phyloP scores from a whole-genome alignment of 139 green algal species.

The Chlorella sp. region DNA sequence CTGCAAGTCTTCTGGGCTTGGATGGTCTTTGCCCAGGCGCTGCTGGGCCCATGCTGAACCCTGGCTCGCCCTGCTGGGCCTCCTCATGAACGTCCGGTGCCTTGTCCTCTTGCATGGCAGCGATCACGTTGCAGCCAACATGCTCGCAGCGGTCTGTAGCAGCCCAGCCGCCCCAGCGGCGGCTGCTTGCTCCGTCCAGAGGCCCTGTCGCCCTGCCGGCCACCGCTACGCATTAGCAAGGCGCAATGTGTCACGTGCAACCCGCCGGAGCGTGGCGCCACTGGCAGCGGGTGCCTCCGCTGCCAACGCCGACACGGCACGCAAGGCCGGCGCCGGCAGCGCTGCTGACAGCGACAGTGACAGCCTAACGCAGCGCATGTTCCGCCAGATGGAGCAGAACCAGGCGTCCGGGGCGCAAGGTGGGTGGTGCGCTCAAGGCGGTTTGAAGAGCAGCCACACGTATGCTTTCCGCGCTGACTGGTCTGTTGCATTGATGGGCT shows the following conservation, averaged over 20 bases:
- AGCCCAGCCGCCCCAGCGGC: neutral
- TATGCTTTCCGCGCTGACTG: neutral
- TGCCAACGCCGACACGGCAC: neutral
- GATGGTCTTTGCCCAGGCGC: neutral
- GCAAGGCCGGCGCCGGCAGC: neutral
- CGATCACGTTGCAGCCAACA: too few relatives aligned
- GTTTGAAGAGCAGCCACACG: neutral
- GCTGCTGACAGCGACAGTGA: neutral
- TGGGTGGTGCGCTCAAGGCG: neutral
- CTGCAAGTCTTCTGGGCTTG: neutral
- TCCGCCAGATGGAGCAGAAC: conserved; percentile 28
- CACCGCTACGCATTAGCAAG: neutral
- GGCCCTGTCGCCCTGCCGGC: too few relatives aligned
- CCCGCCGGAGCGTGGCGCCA: neutral
- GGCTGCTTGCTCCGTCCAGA: too few relatives aligned
- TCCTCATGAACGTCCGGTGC: neutral
- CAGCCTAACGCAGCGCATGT: conserved; percentile 27
- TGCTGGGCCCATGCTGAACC: neutral
- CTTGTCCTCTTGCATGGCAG: neutral
- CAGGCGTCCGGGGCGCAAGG: neutral
- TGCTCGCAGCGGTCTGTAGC: neutral
- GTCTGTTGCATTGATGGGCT: neutral
- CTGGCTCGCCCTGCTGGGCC: neutral
- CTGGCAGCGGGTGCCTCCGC: neutral
- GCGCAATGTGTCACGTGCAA: neutral